Percentiles rank a stretch among this genome's conserved stretches.
phyloP scores from a whole-genome alignment of 495 filamentous ascomycete genomes.

The Tuber brumale region DNA sequence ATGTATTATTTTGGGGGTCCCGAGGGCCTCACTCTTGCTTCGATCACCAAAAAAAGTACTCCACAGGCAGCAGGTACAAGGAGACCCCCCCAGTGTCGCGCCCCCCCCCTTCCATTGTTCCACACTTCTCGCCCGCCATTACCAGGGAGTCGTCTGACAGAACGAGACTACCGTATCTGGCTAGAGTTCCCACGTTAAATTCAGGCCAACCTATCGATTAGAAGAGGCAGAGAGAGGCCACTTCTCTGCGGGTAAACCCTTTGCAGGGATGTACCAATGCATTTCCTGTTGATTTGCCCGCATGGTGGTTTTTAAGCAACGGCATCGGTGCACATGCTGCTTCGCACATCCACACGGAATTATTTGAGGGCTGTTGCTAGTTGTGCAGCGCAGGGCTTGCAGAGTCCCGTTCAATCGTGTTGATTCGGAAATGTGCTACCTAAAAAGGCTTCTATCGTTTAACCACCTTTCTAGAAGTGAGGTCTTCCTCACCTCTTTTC shows the following conservation, averaged over 20 bases:
- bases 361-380: background rate
- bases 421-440: background rate
- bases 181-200: background rate
- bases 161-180: background rate
- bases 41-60: background rate
- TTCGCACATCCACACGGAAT: background rate
- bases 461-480: background rate
- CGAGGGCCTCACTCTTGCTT: background rate
- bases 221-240: background rate
- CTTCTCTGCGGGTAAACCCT: background rate
- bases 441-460: background rate
- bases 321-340: background rate
- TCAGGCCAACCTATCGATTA: background rate
- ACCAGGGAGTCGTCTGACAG: background rate
- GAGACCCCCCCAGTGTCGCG: background rate
- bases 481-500: background rate
- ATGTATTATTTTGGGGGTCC: background rate
- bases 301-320: background rate
- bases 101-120: background rate
- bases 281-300: background rate
- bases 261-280: background rate
- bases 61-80: background rate
- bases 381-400: background rate
- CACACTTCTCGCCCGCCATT: background rate
- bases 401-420: background rate